Evolutionary conservation across 331 rosid species (phyloP), one percentile per base, ranked within the genome.

Genomic region (Quercus lobata): DNA sequence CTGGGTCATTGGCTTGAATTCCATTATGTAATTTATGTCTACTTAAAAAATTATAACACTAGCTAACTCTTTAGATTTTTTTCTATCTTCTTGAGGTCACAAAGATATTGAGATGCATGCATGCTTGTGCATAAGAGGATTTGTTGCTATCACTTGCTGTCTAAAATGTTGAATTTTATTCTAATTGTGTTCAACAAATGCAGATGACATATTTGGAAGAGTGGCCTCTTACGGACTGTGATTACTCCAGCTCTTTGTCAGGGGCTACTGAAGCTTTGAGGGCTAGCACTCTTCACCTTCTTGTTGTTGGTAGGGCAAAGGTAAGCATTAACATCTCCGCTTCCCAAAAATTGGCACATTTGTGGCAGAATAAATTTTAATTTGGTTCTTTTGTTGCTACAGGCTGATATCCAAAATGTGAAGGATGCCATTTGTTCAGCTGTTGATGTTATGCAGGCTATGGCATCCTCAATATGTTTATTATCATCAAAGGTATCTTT

Each of bases 261-360:
- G 98, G 97, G 77, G 98, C 93, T 60, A 88, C 76, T 57, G 97
- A 96, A 84, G 94, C 98, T 46, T 79, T 96, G 81, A 88, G 61
- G 84, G 98, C 97, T 79, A 91, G 99, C 88, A 91, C 97, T 76
- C 98, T 96, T 77, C 99, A 95, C 73, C 97, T 93, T 83, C 98
- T 97, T 9, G 91, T 93, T 75, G 94, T 87, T 80, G 88, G 87
- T 72, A 92, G 98, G 74, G 97, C 98, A 71, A 91, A 90, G 97
- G 99, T 96, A 32, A 32, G 72, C 72, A 7, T 4, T 32, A 66
- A 7, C 46, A 66, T 32, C 46, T 66, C 25, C 4, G 14, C 15
- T 32, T 46, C 72, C 72, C 22, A 66, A 66, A 66, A 25, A 32
- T 18, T 16, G 22, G 49, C 65, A 6, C 16, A 15, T 66, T 18